Evolutionary conservation across 2,329 filamentous ascomycete genomes (phyloP).

Genomic region (Dryadomyces quercus-mongolicae): DNA sequence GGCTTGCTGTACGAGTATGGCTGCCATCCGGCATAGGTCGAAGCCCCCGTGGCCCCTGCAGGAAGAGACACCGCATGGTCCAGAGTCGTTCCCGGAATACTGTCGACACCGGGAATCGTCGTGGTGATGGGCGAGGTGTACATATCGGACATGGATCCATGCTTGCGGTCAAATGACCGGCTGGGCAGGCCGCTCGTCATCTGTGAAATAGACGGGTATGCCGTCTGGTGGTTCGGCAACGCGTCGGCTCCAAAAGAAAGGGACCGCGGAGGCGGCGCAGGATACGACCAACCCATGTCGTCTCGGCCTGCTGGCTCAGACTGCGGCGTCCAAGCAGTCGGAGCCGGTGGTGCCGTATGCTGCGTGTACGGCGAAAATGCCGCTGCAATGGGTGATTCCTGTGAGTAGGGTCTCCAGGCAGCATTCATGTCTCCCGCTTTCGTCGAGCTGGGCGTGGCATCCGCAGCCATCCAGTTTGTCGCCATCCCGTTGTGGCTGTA

Average conservation of each 20-base stretch:
- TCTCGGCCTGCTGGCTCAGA: constrained; percentile 28
- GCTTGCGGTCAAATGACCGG: constrained; percentile 31
- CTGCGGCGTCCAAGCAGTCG: constrained; percentile 29
- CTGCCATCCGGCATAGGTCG: constrained; percentile 1
- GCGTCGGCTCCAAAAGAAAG: constrained; percentile 36
- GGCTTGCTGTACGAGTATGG: constrained; percentile 28
- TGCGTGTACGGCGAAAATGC: constrained; percentile 37
- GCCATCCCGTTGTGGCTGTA: constrained; percentile 26
- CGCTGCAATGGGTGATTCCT: constrained; percentile 37
- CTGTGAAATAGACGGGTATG: constrained; percentile 28
- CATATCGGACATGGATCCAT: constrained; percentile 27
- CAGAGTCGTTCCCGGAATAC: constrained; percentile 21
- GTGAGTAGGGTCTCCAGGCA: constrained; percentile 36
- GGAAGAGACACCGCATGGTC: constrained; percentile 25
- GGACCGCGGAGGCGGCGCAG: constrained; percentile 29
- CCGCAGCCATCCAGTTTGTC: constrained; percentile 31
- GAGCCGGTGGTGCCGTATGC: constrained; percentile 21
- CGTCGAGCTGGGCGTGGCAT: constrained; percentile 26
- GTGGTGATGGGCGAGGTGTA: constrained; percentile 29
- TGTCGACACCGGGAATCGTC: constrained; percentile 23
- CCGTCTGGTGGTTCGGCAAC: constrained; percentile 21
- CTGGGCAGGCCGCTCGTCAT: constrained; percentile 14
- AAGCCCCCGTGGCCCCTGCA: constrained; percentile 21
- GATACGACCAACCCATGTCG: constrained; percentile 32
- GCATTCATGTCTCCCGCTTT: constrained; percentile 30